These are phyloP conservation scores for Thielaviopsis cerberus DNA, from an alignment of 2,329 filamentous ascomycete genomes.

Conservation along the genomic window DNA sequence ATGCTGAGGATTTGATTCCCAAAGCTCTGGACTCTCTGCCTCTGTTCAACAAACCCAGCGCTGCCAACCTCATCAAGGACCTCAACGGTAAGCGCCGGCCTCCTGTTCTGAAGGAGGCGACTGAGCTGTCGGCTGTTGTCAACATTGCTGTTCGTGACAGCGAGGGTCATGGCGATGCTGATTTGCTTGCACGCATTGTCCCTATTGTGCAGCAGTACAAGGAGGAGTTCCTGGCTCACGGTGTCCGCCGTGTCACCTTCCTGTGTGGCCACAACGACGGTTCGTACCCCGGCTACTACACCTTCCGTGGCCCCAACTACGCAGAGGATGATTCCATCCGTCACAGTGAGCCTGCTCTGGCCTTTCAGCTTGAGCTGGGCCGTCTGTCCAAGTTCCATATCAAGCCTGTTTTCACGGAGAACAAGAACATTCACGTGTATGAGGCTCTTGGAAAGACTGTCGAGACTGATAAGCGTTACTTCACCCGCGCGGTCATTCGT, in stretches of 20 bases:
- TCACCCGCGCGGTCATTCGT: constrained; percentile 86
- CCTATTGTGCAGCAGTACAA: constrained; percentile 63
- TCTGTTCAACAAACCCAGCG: constrained; percentile 32
- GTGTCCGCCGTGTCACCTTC: constrained; percentile 81
- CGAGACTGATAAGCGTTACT: constrained; percentile 95
- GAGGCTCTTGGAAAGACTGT: constrained; percentile 88
- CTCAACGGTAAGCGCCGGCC: constrained; percentile 55
- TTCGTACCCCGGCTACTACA: constrained; percentile 91
- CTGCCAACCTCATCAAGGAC: constrained; percentile 44
- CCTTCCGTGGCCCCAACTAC: constrained; percentile 84
- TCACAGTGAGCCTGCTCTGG: constrained; percentile 87
- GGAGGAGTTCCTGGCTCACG: constrained; percentile 62
- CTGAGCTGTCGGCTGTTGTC: constrained; percentile 77
- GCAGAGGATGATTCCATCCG: constrained; percentile 87
- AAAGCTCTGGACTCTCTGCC: constrained; percentile 76
- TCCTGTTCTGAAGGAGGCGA: constrained; percentile 35
- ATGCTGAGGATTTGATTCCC: constrained; percentile 69
- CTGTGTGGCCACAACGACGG: constrained; percentile 90
- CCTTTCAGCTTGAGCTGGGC: constrained; percentile 93
- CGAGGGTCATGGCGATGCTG: constrained; percentile 64
- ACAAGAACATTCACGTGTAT: constrained; percentile 98
- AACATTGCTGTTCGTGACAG: constrained; percentile 83
- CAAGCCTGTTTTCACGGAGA: constrained; percentile 95
- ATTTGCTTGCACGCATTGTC: constrained; percentile 58
- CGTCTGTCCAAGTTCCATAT: constrained; percentile 94